Evolutionary conservation across 2,329 filamentous ascomycete genomes (phyloP).

Genomic region (Bipolaris cookei): DNA sequence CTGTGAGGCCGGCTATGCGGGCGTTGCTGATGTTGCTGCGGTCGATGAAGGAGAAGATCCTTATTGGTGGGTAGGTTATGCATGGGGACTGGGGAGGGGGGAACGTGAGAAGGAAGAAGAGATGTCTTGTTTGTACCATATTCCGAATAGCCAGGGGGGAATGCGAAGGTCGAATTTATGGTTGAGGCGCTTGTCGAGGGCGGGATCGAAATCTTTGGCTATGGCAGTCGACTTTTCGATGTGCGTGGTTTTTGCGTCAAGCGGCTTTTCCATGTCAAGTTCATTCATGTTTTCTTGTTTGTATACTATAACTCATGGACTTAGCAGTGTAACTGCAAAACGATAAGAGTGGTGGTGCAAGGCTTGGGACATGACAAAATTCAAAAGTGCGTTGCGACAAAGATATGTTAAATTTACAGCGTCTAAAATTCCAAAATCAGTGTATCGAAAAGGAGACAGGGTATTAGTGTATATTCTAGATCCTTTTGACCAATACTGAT

Average conservation of each 20-base stretch:
- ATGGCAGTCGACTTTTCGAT: constrained; percentile 8
- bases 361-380: neutral
- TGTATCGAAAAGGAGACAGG: neutral
- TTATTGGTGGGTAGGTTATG: neutral
- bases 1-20: constrained; percentile 50
- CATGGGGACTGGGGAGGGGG: neutral
- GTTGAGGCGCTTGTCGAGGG: constrained; percentile 47
- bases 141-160: constrained; percentile 54
- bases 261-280: constrained; percentile 6
- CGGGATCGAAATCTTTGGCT: neutral
- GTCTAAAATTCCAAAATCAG: neutral
- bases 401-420: neutral
- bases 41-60: constrained; percentile 57
- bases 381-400: neutral
- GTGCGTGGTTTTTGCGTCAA: neutral
- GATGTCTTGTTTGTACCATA: constrained; percentile 40
- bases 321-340: neutral
- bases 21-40: constrained; percentile 53
- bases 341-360: neutral
- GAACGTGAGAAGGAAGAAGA: neutral
- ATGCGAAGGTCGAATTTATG: constrained; percentile 53
- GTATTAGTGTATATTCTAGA: neutral
- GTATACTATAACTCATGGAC: neutral
- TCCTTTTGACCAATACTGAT: neutral
- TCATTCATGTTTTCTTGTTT: neutral